phyloP scores from a whole-genome alignment of 108 stramenopile species.

The Cyclostephanos tholiformis region DNA sequence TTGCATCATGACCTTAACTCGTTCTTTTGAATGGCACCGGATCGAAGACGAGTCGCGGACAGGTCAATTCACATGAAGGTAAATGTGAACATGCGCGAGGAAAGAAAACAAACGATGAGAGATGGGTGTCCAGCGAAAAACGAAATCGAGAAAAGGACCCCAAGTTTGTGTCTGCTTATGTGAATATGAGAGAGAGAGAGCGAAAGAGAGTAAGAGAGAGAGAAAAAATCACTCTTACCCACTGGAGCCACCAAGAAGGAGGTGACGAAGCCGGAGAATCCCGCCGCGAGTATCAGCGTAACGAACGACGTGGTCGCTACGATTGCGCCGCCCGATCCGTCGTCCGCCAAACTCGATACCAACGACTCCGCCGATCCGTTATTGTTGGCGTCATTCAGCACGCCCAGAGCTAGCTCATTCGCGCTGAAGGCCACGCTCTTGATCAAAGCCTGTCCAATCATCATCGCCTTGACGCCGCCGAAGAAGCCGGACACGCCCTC shows the following conservation, averaged over 20 bases:
- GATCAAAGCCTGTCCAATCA: slow-evolving; percentile 57
- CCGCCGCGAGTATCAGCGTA: slow-evolving; percentile 47
- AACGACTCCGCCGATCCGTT: background rate
- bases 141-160: too few relatives aligned
- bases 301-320: slow-evolving; percentile 23
- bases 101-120: background rate
- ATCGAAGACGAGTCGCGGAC: background rate
- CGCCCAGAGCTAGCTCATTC: slow-evolving; percentile 33
- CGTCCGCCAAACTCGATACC: background rate
- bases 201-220: background rate
- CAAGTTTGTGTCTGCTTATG: too few relatives aligned
- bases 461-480: slow-evolving; percentile 56
- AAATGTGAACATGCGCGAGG: background rate
- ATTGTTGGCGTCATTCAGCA: slow-evolving; percentile 30
- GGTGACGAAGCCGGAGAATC: slow-evolving; percentile 57
- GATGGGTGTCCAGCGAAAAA: background rate
- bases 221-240: slow-evolving; percentile 10
- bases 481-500: slow-evolving; percentile 53
- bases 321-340: background rate
- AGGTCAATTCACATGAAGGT: background rate
- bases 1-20: slow-evolving; percentile 61
- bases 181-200: background rate
- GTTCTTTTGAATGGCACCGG: too few relatives aligned
- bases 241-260: slow-evolving; percentile 58
- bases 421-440: slow-evolving; percentile 61